A percentile compares a stretch with the other conserved stretches of the same genome.
Evolutionary conservation across 164 flowering plant genomes (phyloP).

Genomic region (Chimonanthus praecox): DNA sequence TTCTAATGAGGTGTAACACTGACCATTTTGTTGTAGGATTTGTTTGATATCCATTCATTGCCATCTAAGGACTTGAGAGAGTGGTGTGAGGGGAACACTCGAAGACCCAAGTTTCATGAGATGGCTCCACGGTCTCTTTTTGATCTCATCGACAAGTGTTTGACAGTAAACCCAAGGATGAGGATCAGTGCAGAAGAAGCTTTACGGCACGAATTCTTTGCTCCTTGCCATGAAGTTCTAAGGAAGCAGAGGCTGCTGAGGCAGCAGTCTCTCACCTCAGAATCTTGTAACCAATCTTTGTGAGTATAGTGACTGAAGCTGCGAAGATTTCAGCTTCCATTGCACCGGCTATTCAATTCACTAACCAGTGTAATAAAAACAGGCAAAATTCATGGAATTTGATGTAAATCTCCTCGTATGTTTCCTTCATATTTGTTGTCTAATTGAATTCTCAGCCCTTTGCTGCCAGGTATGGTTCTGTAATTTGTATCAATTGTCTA

Average conservation of each 20-base stretch:
- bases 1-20: background rate
- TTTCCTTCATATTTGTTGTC: background rate
- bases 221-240: conserved; percentile 48
- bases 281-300: conserved; percentile 7
- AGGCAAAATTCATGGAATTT: too few species aligned
- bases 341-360: background rate
- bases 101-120: conserved; percentile 54
- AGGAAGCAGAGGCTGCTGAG: conserved; percentile 40
- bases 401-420: background rate
- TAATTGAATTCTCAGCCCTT: background rate
- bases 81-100: conserved; percentile 69
- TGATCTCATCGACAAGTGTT: conserved; percentile 88
- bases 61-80: conserved; percentile 37
- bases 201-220: conserved; percentile 70
- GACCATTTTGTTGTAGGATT: conserved; percentile 40
- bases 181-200: conserved; percentile 90
- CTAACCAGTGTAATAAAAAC: background rate
- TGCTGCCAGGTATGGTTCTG: background rate
- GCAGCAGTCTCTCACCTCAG: conserved; percentile 11
- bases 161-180: conserved; percentile 77
- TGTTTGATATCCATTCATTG: conserved; percentile 43
- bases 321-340: conserved; percentile 4
- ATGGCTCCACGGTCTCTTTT: conserved; percentile 54
- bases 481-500: background rate
- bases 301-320: background rate